Evolutionary conservation across 225 moss, liverwort and hornwort species (phyloP), one percentile per base, ranked within the genome.

Genomic region (Physcomitrellopsis africana): DNA sequence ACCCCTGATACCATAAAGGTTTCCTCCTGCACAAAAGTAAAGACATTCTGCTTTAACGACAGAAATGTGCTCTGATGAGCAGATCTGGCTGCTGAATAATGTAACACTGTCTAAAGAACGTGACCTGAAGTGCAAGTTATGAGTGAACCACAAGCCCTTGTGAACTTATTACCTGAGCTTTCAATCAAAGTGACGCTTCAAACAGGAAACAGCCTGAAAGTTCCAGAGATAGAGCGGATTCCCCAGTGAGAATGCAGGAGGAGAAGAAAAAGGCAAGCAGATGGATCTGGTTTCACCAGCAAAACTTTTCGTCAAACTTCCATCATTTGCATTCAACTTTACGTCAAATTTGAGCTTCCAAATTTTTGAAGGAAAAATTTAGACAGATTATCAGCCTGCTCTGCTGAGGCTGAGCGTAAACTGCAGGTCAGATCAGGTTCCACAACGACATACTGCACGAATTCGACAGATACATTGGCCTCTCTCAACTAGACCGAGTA

Each of bases 11-110:
- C 41, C 60, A 37, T 37, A 19, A 72, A 69, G 46, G 24, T 24
- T 16, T 60, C 55, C 44, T 72, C 72, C 78, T 75, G 67, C 72
- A 67, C 74, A 67, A 78, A 57, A 74, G 55, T 6, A 60, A 52
- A 52, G 75, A 18, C 37, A 57, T 32, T 67, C 68, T 68, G 72
- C 44, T 79, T 79, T 72, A 76, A 68, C 47, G 71, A 63, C 71
- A 74, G 41, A 60, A 51, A 56, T 62, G 45, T 10, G 5, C 58
- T 71, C 61, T 70, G 59, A 65, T 70, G 61, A 3, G 0, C 22
- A 74, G 22, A 72, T 59, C 56, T 41, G 56, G 44, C 32, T 74
- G 48, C 29, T 43, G 24, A 5, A 49, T 49, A 26, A 58, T 9
- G 27, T 26, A 63, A 47, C 56, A 48, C 55, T 55, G 46, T 77